These are phyloP conservation scores for Chlorella ohadii DNA, from an alignment of 139 green algal genomes.

Conservation along the genomic window DNA sequence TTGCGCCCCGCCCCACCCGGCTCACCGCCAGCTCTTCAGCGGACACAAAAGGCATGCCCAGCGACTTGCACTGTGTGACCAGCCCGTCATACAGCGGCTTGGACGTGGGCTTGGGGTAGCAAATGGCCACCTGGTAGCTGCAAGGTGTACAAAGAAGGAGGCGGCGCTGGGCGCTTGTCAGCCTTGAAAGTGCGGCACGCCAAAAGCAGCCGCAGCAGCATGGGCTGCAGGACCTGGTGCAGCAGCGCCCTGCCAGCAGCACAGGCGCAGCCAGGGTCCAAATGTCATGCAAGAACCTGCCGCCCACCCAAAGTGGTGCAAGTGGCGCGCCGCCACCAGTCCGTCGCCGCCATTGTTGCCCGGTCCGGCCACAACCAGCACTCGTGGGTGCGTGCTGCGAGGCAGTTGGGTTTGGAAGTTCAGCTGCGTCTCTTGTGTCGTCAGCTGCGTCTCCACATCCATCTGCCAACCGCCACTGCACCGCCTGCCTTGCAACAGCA, in stretches of 20 bases:
- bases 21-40: conserved; percentile 54
- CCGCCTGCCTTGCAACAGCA: too few species aligned
- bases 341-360: conserved; percentile 99
- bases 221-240: too few species aligned
- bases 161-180: too few species aligned
- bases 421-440: too few species aligned
- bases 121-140: conserved; percentile 55
- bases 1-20: neutral
- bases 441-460: too few species aligned
- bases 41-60: conserved; percentile 75
- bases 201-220: too few species aligned
- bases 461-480: neutral
- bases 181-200: too few species aligned
- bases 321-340: conserved; percentile 93
- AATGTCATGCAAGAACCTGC: too few species aligned
- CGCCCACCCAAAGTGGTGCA: conserved; percentile 92
- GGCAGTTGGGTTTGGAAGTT: too few species aligned
- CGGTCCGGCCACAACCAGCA: conserved; percentile 91
- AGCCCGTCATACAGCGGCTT: conserved; percentile 89
- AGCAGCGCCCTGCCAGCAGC: too few species aligned
- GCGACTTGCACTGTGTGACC: conserved; percentile 72
- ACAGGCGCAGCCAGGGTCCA: too few species aligned
- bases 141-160: neutral
- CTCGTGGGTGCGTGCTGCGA: conserved; percentile 37
- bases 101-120: conserved; percentile 92